phyloP scores from a whole-genome alignment of 2,329 filamentous ascomycete genomes.

The Metarhizium robertsii region DNA sequence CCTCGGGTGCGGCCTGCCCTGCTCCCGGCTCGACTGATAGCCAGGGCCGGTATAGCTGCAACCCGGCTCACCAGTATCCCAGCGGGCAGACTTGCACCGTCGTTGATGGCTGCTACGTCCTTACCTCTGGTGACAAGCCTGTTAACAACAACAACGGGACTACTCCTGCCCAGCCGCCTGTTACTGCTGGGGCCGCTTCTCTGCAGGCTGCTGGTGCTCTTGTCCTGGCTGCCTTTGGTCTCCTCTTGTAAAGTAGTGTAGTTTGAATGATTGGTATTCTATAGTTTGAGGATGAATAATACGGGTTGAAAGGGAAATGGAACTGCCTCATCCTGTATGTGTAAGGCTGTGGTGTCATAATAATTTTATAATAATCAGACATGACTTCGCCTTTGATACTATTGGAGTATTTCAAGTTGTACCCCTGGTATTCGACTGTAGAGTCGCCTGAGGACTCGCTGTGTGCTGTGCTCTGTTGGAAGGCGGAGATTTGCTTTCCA shows the following conservation, averaged over 20 bases:
- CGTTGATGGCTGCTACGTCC: slow-evolving; percentile 10
- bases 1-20: background rate
- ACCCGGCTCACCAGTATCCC: slow-evolving; percentile 13
- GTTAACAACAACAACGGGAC: background rate
- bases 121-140: slow-evolving; percentile 4
- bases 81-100: slow-evolving; percentile 9
- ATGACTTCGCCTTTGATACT: no score
- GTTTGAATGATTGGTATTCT: no score
- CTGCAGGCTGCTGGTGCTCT: background rate
- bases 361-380: no score
- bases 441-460: no score
- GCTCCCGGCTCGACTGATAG: slow-evolving; percentile 4
- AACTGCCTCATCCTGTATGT: no score
- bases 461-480: no score
- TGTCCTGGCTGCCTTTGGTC: background rate
- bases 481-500: no score
- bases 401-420: no score
- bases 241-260: background rate
- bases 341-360: no score
- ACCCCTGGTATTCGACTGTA: no score
- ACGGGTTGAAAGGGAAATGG: no score
- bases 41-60: slow-evolving; percentile 12
- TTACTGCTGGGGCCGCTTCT: background rate
- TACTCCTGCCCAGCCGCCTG: background rate
- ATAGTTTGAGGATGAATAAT: no score